Evolutionary conservation across 129 eudicot genomes (phyloP).

Genomic region (Pseudognaphalium luteoalbum): DNA sequence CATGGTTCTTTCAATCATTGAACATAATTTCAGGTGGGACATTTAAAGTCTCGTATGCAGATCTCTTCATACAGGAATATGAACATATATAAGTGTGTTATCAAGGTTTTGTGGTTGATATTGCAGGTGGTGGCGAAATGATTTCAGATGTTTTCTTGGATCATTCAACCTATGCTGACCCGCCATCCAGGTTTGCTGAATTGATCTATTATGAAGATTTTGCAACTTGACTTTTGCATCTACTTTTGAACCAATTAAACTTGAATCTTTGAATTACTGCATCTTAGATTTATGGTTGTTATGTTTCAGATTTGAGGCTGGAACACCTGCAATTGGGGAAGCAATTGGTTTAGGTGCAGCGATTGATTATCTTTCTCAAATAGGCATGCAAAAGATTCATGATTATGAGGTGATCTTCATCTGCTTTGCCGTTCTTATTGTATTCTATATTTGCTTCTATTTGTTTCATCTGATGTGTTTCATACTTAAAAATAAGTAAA

Average conservation of each 20-base stretch:
- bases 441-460: background rate
- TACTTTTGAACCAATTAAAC: background rate
- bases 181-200: slow-evolving; percentile 82
- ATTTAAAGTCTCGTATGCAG: background rate
- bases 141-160: slow-evolving; percentile 88
- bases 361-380: slow-evolving; percentile 82
- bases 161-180: slow-evolving; percentile 95
- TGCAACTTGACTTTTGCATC: background rate
- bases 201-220: slow-evolving; percentile 4
- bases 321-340: slow-evolving; percentile 98
- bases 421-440: background rate
- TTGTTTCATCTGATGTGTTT: slow-evolving; percentile 10
- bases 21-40: slow-evolving; percentile 13
- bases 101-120: slow-evolving; percentile 14
- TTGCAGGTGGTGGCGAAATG: slow-evolving; percentile 98
- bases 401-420: slow-evolving; percentile 72
- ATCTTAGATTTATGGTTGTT: background rate
- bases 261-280: background rate
- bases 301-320: slow-evolving; percentile 86
- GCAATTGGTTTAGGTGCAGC: slow-evolving; percentile 99
- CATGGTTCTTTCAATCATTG: background rate
- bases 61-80: background rate
- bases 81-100: background rate
- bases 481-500: background rate
- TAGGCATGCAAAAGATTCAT: slow-evolving; percentile 98